Conservation (phyloP, 2,329 filamentous ascomycete species). For the Clarireedia hainanense region DNA sequence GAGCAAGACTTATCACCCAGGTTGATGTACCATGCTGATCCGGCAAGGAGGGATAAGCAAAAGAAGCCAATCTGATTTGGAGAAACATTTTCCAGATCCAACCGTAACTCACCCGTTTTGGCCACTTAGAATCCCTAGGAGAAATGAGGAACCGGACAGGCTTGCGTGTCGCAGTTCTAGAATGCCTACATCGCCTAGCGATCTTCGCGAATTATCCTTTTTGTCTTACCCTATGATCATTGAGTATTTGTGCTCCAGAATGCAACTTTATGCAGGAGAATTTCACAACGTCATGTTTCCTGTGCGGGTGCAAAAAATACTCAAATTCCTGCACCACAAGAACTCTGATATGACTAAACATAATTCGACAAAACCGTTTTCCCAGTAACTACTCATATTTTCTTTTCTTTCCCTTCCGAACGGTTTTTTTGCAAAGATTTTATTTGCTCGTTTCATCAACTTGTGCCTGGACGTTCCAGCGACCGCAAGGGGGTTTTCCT, state of each 20-base stretch:
- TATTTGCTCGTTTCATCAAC: no score
- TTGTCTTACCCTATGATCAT: background rate
- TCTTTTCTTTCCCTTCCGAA: background rate
- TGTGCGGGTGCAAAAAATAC: background rate
- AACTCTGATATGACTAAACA: background rate
- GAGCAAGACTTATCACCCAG: no score
- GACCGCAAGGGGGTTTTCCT: no score
- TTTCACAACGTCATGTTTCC: background rate
- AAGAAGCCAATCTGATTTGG: background rate
- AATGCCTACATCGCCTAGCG: background rate
- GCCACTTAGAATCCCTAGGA: background rate
- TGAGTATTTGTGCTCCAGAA: background rate
- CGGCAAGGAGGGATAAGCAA: no score
- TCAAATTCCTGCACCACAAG: background rate
- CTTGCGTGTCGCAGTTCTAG: background rate
- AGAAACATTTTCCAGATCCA: background rate
- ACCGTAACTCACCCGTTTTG: background rate
- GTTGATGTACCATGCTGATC: no score
- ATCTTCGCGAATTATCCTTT: background rate
- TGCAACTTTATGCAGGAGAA: conserved; percentile 1
- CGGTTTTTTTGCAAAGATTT: no score
- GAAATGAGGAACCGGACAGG: background rate
- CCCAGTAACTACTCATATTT: no score
- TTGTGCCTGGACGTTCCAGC: no score
- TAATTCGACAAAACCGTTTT: no score